Conservation (phyloP, 352 stramenopile genomes). For the Phytophthora nicotianae region DNA sequence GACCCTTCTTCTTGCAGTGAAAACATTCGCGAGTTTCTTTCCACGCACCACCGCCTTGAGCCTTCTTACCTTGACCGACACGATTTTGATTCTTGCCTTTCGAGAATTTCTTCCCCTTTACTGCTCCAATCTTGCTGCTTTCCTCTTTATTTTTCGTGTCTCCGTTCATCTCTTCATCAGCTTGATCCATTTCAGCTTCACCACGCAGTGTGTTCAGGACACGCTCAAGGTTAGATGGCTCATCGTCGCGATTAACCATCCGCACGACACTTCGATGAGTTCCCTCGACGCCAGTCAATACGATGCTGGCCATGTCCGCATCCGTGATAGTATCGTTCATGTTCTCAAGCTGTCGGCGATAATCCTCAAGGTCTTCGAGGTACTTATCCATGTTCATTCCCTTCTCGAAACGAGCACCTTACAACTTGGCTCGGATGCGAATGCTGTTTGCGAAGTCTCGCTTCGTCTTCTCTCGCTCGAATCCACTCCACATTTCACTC, state of each 20-base stretch:
- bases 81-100: background rate
- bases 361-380: background rate
- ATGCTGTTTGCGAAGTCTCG: conserved; percentile 2
- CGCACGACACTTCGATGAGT: background rate
- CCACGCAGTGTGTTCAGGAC: no score
- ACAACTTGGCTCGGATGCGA: background rate
- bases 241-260: conserved; percentile 1
- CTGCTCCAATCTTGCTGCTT: background rate
- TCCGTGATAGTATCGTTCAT: conserved; percentile 3
- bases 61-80: background rate
- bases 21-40: background rate
- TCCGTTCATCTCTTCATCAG: no score
- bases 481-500: background rate
- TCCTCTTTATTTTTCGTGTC: background rate
- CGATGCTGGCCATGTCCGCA: background rate
- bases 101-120: background rate
- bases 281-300: background rate
- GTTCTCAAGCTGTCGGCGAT: conserved; percentile 1
- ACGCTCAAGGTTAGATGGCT: background rate
- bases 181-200: no score
- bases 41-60: background rate
- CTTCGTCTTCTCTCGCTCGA: background rate
- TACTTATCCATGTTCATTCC: conserved; percentile 4
- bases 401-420: background rate
- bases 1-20: no score